Evolutionary conservation across 2,329 filamentous ascomycete species (phyloP).

Genomic region (Emericellopsis cladophorae): DNA sequence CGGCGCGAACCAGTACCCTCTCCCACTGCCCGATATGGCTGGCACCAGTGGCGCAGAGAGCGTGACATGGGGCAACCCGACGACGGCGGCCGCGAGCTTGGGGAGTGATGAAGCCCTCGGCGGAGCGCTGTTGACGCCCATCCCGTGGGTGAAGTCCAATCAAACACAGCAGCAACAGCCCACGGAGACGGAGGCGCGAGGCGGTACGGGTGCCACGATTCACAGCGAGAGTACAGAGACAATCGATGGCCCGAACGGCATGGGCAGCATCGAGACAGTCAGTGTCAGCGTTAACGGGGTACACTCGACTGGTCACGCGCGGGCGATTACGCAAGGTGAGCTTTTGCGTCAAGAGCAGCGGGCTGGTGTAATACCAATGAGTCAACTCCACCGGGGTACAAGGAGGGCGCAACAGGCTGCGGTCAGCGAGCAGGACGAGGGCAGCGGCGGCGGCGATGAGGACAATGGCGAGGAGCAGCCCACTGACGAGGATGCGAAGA

Average conservation of each 20-base stretch:
- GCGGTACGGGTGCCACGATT: slow-evolving; percentile 23
- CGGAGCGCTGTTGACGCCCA: slow-evolving; percentile 83
- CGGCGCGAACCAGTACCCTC: slow-evolving; percentile 65
- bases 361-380: slow-evolving; percentile 63
- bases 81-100: slow-evolving; percentile 25
- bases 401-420: not conserved
- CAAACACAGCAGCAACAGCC: slow-evolving; percentile 10
- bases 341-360: slow-evolving; percentile 77
- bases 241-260: slow-evolving; percentile 68
- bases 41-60: slow-evolving; percentile 49
- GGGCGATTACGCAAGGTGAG: slow-evolving; percentile 70
- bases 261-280: slow-evolving; percentile 70
- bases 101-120: slow-evolving; percentile 84
- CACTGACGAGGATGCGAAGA: slow-evolving; percentile 15
- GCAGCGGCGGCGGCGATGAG: not conserved
- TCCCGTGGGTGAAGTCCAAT: slow-evolving; percentile 61
- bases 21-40: slow-evolving; percentile 53
- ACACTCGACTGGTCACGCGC: slow-evolving; percentile 33
- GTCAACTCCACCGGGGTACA: slow-evolving; percentile 35
- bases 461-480: slow-evolving; percentile 7
- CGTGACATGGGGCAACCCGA: slow-evolving; percentile 35
- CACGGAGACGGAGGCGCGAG: not conserved
- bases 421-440: slow-evolving; percentile 2
- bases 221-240: slow-evolving; percentile 68
- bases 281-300: slow-evolving; percentile 63